These are phyloP conservation scores for Hypoxylon rubiginosum DNA, from an alignment of 2,329 filamentous ascomycete genomes.

Conservation along the genomic window DNA sequence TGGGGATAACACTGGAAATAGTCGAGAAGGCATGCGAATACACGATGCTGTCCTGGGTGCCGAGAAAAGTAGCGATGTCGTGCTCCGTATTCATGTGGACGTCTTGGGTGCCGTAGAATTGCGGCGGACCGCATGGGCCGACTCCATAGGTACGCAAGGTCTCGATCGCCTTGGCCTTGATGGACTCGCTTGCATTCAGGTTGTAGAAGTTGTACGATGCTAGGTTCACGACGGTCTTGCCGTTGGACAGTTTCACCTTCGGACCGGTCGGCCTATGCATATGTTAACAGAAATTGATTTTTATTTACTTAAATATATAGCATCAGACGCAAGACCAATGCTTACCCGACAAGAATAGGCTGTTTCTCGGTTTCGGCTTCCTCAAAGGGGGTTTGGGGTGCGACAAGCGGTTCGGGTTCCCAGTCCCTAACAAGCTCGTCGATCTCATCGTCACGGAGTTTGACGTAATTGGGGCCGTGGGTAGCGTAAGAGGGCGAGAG, in stretches of 20 bases:
- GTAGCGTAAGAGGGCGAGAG: conserved; percentile 94
- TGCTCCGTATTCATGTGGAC: conserved; percentile 97
- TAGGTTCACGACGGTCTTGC: conserved; percentile 91
- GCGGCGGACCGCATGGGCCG: conserved; percentile 94
- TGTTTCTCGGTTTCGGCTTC: conserved; percentile 85
- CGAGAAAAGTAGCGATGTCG: conserved; percentile 91
- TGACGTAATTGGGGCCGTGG: conserved; percentile 88
- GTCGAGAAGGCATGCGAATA: conserved; percentile 98
- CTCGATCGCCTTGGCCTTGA: conserved; percentile 95
- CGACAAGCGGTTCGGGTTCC: conserved; percentile 92
- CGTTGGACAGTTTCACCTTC: conserved; percentile 88
- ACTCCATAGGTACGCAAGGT: conserved; percentile 96
- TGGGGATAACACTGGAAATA: conserved; percentile 95
- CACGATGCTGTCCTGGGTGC: conserved; percentile 89
- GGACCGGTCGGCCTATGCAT: conserved; percentile 82
- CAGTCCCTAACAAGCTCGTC: conserved; percentile 97
- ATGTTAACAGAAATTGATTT: conserved; percentile 26
- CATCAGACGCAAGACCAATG: background rate
- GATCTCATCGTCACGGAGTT: conserved; percentile 94
- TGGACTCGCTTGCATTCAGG: conserved; percentile 89
- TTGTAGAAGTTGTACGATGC: conserved; percentile 99
- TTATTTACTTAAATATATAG: too few relatives aligned
- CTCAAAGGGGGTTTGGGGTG: conserved; percentile 79
- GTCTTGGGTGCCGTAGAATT: conserved; percentile 98
- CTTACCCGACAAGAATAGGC: conserved; percentile 88